These are phyloP conservation scores for Pulveroboletus sp. DNA, from an alignment of 768 basidiomycete genomes.

Conservation along the genomic window DNA sequence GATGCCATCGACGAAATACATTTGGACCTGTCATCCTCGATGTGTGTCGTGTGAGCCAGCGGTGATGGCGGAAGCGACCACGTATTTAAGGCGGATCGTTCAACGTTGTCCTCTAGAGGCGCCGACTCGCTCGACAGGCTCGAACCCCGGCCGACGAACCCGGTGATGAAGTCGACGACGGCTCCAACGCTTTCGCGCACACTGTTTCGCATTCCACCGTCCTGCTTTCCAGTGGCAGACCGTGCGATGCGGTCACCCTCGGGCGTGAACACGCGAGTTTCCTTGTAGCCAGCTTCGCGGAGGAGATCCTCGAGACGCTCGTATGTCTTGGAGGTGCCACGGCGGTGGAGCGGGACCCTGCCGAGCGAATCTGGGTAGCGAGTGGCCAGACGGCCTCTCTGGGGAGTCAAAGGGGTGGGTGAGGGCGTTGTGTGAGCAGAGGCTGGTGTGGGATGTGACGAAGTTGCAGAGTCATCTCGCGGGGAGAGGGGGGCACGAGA, in stretches of 20 bases:
- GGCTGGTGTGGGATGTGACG: constrained; percentile 9
- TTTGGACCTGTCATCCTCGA: constrained; percentile 6
- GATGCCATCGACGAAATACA: constrained; percentile 15
- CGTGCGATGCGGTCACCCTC: constrained; percentile 55
- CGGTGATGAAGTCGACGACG: constrained; percentile 63
- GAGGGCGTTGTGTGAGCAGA: constrained; percentile 3
- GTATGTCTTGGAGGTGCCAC: constrained; percentile 77
- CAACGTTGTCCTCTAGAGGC: constrained; percentile 4
- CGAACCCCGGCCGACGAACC: constrained; percentile 41
- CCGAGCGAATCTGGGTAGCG: constrained; percentile 58
- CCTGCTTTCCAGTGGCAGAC: constrained; percentile 21
- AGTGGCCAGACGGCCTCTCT: constrained; percentile 35
- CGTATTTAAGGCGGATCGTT: constrained; percentile 3
- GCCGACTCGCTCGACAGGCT: constrained; percentile 18
- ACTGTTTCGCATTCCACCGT: constrained; percentile 31
- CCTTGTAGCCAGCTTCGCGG: constrained; percentile 86
- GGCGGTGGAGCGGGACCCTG: constrained; percentile 68
- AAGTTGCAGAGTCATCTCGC: constrained; percentile 1
- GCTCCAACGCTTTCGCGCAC: constrained; percentile 43
- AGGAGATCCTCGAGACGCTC: constrained; percentile 84
- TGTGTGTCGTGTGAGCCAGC: constrained; percentile 9
- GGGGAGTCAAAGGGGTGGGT: constrained; percentile 39
- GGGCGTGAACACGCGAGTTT: constrained; percentile 85
- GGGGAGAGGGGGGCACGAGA: constrained; percentile 7
- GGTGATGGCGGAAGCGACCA: constrained; percentile 28